Evolutionary conservation across 2,329 filamentous ascomycete species (phyloP).

Genomic region (Colletotrichum zoysiae): DNA sequence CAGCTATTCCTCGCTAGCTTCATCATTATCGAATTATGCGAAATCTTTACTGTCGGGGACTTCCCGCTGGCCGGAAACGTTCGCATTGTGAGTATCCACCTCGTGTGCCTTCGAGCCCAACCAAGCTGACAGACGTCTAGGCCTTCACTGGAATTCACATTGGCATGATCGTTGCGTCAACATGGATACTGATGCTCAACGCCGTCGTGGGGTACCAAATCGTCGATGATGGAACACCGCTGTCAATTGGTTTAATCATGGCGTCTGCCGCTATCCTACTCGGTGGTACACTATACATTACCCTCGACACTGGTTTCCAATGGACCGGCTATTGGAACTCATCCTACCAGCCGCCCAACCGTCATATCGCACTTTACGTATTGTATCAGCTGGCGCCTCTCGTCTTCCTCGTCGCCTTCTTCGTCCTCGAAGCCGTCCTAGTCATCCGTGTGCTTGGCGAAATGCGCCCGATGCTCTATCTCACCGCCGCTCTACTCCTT

Average conservation of each 20-base stretch:
- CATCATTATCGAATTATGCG: conserved; percentile 89
- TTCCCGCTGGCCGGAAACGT: conserved; percentile 81
- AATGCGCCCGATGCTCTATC: conserved; percentile 91
- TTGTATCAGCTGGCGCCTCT: conserved; percentile 92
- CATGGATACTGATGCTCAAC: conserved; percentile 93
- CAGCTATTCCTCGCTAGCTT: conserved; percentile 92
- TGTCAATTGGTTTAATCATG: conserved; percentile 82
- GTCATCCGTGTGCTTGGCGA: conserved; percentile 91
- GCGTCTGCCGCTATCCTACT: conserved; percentile 80
- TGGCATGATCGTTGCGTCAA: conserved; percentile 86
- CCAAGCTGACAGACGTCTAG: conserved; percentile 56
- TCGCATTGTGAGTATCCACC: conserved; percentile 72
- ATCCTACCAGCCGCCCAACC: conserved; percentile 70
- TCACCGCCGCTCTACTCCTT: conserved; percentile 78
- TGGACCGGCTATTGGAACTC: conserved; percentile 85
- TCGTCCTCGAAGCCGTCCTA: conserved; percentile 83
- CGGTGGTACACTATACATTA: conserved; percentile 93
- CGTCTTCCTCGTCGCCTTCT: conserved; percentile 89
- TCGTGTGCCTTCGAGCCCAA: neutral
- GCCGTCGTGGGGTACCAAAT: conserved; percentile 93
- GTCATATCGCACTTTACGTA: conserved; percentile 89
- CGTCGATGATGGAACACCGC: conserved; percentile 89
- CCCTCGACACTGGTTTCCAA: conserved; percentile 88
- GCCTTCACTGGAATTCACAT: conserved; percentile 92
- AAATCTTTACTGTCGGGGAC: conserved; percentile 94